Evolutionary conservation across 371 early-diverging fungal genomes (phyloP), one percentile per base, ranked within the genome.

Genomic region (Chytridium lagenaria): DNA sequence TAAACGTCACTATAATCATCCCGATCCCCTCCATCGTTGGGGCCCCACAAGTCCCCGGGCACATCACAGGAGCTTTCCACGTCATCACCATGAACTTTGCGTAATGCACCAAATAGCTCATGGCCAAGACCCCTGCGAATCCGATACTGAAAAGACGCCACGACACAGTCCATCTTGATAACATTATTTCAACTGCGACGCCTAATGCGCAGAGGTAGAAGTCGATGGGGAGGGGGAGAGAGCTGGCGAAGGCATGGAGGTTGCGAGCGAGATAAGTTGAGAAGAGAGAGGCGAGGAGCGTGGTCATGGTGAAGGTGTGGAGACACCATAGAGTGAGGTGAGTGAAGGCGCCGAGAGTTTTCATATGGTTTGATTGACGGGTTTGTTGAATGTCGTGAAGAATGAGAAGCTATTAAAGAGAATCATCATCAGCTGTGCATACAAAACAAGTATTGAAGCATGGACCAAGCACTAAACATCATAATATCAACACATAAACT

Each of bases 281-380:
- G 44, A 66, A 44, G 12, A 66, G 2, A 2, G 66, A 66, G n/a
- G 74, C 63, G 50, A 64, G 7, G 19, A 73, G n/a, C 22, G 67
- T 40, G 15, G 74, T 73, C 26, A 68, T 34, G 16, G 74, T 73
- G 69, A 73, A 73, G 33, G 61, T 38, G 69, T 73, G 74, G 15
- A 69, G 44, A 31, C 31, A 40, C 74, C 74, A 73, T 2, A 73
- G 31, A 26, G 34, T 36, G 1, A 73, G 69, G 63, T 73, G 74
- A 16, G 51, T 69, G 50, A 59, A 16, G 3, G 74, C 50, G 22
- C 38, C 33, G 10, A 40, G 33, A 1, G 69, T 59, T 12, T 57
- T 50, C 30, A 67, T 38, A 49, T 67, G 50, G 30, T 49, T 39
- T 3, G 51, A 0, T 3, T 55, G 40, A 36, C 12, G 5, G 10